Base-by-base conservation (phyloP, 768 basidiomycete genomes). In the Fomitopsis serialis region DNA sequence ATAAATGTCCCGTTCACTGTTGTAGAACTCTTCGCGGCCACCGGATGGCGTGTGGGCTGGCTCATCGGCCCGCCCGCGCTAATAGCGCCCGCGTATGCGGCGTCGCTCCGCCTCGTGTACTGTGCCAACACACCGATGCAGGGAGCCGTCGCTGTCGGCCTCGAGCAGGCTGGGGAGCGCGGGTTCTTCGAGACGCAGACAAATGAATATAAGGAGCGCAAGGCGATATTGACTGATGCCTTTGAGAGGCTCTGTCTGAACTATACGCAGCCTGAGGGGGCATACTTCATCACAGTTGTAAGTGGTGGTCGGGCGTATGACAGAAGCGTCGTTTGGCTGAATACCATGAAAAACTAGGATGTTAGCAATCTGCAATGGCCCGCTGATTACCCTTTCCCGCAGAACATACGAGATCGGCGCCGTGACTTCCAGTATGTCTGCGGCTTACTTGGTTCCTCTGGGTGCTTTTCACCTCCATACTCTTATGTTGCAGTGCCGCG, bases 11-110 rank as follows among this genome's bases (percentile, higher is more conserved):
- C 34, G 25, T n/a, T n/a, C n/a, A n/a, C n/a, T n/a, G n/a, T n/a
- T 29, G 17, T 69, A 94, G 92, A 97, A 76, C 84, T 92, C 1
- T 98, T 98, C 68, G 90, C 94, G 9, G 91, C 92, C 2, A 98
- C 96, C 2, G 96, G 96, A 32, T 98, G 94, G 94, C 87, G 96
- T 52, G 81, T 98, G 44, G 96, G 96, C 58, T 98, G 94, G 95
- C 79, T 96, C 5, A 86, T 98, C 61, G 96, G 87, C 12, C 92
- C 94, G 8, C 64, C 78, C 29, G 82, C 79, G 40, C 85, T 98
- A 60, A 87, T 94, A 50, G 72, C 74, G 37, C 92, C 96, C 1
- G 88, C 92, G 19, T 78, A 95, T 27, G 92, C 93, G 7, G 95
- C 92, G 7, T 83, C 82, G 46, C 95, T 93, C 0, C 87, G 96